Percentiles rank a stretch among this genome's conserved stretches.
phyloP scores from a whole-genome alignment of 2,329 filamentous ascomycete species.

The Teratosphaeria destructans region DNA sequence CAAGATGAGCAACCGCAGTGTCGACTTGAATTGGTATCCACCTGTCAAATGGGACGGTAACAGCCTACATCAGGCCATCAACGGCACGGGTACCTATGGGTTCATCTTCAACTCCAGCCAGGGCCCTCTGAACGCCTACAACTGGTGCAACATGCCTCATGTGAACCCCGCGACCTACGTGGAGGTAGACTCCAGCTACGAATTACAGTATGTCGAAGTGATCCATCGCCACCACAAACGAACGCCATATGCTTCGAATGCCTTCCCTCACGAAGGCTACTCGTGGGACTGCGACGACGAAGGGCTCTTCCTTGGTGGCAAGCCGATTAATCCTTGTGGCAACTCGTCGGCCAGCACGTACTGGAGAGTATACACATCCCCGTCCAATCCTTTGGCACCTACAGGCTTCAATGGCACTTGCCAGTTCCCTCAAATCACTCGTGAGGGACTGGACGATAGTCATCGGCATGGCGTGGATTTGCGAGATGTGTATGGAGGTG shows the following conservation, averaged over 20 bases:
- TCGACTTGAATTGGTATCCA: conserved; percentile 47
- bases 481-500: conserved; percentile 61
- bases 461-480: conserved; percentile 68
- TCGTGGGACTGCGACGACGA: conserved; percentile 63
- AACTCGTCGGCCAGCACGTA: conserved; percentile 48
- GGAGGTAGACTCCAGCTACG: conserved; percentile 41
- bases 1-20: conserved; percentile 8
- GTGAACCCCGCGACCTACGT: conserved; percentile 58
- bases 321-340: conserved; percentile 40
- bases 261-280: conserved; percentile 63
- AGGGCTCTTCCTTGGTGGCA: conserved; percentile 58
- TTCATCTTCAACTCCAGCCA: conserved; percentile 60
- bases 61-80: conserved; percentile 47
- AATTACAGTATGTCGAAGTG: conserved; percentile 66
- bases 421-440: conserved; percentile 72
- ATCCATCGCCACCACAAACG: conserved; percentile 80
- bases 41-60: conserved; percentile 50
- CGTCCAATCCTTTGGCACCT: conserved; percentile 56
- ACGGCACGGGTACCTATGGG: conserved; percentile 54
- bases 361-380: conserved; percentile 53
- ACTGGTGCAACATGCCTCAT: conserved; percentile 85
- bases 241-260: conserved; percentile 68
- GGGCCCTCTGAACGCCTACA: conserved; percentile 54
- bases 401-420: conserved; percentile 63
- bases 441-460: conserved; percentile 60